These are phyloP conservation scores for Pezicula rhizophila DNA, from an alignment of 2,329 filamentous ascomycete genomes.

Conservation along the genomic window DNA sequence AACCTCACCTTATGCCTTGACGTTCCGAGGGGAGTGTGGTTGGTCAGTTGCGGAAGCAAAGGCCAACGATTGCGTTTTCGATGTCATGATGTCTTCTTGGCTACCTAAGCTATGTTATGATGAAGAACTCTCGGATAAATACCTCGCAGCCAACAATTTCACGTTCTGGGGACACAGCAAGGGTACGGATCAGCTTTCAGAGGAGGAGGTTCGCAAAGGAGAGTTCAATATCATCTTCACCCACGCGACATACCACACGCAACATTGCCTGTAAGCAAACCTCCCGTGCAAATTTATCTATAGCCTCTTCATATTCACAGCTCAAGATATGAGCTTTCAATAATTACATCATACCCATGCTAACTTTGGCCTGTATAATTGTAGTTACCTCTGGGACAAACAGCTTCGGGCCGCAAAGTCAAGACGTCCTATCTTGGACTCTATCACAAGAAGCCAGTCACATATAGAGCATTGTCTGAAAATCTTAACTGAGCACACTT, in stretches of 20 bases:
- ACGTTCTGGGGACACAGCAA: neutral
- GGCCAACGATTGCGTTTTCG: neutral
- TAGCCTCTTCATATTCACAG: neutral
- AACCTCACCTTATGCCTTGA: neutral
- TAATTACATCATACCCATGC: neutral
- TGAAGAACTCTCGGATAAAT: neutral
- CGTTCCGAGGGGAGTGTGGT: neutral
- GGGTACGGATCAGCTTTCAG: neutral
- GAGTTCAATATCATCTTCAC: neutral
- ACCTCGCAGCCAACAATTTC: neutral
- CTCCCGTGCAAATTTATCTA: neutral
- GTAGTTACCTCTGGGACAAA: neutral
- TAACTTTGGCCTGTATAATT: neutral
- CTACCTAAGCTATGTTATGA: neutral
- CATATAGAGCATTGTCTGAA: neutral
- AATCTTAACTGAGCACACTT: neutral
- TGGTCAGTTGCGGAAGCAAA: neutral
- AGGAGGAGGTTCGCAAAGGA: neutral
- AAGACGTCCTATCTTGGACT: neutral
- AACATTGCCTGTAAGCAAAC: neutral
- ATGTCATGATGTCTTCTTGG: neutral
- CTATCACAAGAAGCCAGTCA: neutral
- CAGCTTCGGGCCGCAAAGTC: neutral
- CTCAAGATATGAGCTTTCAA: neutral
- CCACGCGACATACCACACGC: neutral